phyloP scores from a whole-genome alignment of 2,329 filamentous ascomycete genomes.

The Monascus ruber region DNA sequence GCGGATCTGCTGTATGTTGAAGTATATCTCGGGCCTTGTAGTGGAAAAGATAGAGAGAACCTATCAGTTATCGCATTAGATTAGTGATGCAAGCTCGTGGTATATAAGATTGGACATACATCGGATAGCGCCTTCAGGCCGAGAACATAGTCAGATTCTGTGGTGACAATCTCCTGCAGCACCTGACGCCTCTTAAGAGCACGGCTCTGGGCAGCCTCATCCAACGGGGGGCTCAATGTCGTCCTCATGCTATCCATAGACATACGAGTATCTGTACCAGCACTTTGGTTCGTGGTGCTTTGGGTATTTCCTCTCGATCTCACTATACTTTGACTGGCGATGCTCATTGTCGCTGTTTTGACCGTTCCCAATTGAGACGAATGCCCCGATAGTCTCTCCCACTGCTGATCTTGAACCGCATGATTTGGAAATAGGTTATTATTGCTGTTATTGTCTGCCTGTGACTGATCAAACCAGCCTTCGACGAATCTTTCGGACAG shows the following conservation, averaged over 20 bases:
- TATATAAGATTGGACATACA: conserved; percentile 39
- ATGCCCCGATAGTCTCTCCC: conserved; percentile 62
- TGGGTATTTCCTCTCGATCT: conserved; percentile 49
- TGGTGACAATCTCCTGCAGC: conserved; percentile 72
- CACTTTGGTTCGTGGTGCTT: conserved; percentile 42
- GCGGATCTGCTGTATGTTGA: conserved; percentile 67
- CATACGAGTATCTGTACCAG: conserved; percentile 54
- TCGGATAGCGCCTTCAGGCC: conserved; percentile 80
- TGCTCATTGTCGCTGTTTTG: conserved; percentile 68
- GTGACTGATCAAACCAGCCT: conserved; percentile 25
- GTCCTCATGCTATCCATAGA: conserved; percentile 47
- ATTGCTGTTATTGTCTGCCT: conserved; percentile 4
- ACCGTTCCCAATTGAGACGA: conserved; percentile 69
- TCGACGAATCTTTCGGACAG: conserved; percentile 19
- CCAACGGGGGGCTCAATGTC: conserved; percentile 39
- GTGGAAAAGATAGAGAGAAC: conserved; percentile 65
- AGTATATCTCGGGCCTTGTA: conserved; percentile 61
- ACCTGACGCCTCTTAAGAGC: conserved; percentile 66
- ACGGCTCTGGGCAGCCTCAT: conserved; percentile 59
- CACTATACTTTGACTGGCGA: conserved; percentile 59
- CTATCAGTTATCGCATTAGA: conserved; percentile 28
- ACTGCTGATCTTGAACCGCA: conserved; percentile 26
- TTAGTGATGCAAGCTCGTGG: conserved; percentile 17
- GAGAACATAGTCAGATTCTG: conserved; percentile 79
- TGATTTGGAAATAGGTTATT: conserved; percentile 9